Evolutionary conservation across 2,329 filamentous ascomycete genomes (phyloP).

Genomic region (Paraconiothyrium sp.): DNA sequence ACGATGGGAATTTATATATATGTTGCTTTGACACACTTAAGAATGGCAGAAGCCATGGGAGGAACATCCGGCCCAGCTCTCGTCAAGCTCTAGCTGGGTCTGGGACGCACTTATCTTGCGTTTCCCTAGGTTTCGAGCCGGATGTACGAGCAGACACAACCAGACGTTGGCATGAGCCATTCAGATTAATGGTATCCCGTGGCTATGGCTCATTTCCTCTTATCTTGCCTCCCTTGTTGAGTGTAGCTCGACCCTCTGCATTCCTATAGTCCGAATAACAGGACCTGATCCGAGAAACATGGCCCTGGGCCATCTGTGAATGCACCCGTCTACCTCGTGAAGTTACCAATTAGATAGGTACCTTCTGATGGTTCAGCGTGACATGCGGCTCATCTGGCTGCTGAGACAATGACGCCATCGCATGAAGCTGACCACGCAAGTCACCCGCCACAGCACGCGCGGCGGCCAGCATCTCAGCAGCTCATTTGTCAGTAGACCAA

Average conservation of each 20-base stretch:
- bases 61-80: not conserved
- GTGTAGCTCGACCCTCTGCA: slow-evolving; percentile 32
- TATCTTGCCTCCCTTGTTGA: slow-evolving; percentile 26
- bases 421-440: slow-evolving; percentile 25
- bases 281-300: slow-evolving; percentile 22
- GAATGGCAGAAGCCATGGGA: slow-evolving; percentile 4
- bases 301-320: not conserved
- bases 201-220: slow-evolving; percentile 13
- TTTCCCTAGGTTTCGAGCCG: not conserved
- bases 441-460: slow-evolving; percentile 16
- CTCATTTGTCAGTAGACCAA: not conserved
- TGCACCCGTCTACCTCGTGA: slow-evolving; percentile 20
- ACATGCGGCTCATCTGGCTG: slow-evolving; percentile 41
- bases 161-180: not conserved
- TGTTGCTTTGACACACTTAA: not conserved
- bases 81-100: slow-evolving; percentile 5
- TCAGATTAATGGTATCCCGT: slow-evolving; percentile 2
- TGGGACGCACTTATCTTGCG: not conserved
- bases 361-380: slow-evolving; percentile 33
- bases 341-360: slow-evolving; percentile 7
- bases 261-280: slow-evolving; percentile 31
- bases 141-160: not conserved
- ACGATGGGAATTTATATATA: slow-evolving; percentile 8
- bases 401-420: slow-evolving; percentile 48
- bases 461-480: not conserved